Base-by-base conservation (phyloP, 2,329 filamentous ascomycete species). In the Penicillium aurantiogriseum region DNA sequence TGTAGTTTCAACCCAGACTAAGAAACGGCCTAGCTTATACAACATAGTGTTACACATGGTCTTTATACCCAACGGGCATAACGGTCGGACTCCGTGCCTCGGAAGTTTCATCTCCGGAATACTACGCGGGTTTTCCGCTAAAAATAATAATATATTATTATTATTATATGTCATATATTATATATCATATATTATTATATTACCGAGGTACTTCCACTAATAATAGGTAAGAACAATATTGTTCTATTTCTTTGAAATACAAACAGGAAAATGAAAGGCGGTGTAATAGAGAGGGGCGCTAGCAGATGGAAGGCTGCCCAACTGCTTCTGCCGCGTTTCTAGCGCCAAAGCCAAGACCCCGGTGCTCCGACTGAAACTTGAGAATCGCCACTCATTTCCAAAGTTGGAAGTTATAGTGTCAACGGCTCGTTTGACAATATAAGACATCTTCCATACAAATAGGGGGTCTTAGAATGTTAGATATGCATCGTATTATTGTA, bases 321-420 rank as follows among this genome's bases (percentile, higher is more conserved):
- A 65, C 65, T 63, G 61, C 67, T 71, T 72, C 67, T 70, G 59
- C 61, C 62, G 64, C 63, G 58, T 61, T 71, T 71, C 67, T 71
- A 71, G 70, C 66, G 69, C 58, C 61, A 45, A 67, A 65, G 64
- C 69, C 63, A 71, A 70, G 69, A 66, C 56, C 57, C 55, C 56
- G 35, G 56, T 47, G 27, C 58, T 62, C 58, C 57, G 56, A 62
- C 55, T 56, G 58, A 59, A 61, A 61, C 52, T 52, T 57, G 33
- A 43, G 46, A 31, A 38, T 31, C 39, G 48, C 48, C 40, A 43
- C 40, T 54, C 25, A 29, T 42, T 31, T 29, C 23, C 40, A 43
- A 43, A 9, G 7, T 43, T 31, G 51, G 49, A 39, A 33, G 3
- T 35, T 45, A 29, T 29, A 33, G 31, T 47, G 11, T 43, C n/a